phyloP scores from a whole-genome alignment of 2,329 filamentous ascomycete species.

The Neocatenulostroma microsporum region DNA sequence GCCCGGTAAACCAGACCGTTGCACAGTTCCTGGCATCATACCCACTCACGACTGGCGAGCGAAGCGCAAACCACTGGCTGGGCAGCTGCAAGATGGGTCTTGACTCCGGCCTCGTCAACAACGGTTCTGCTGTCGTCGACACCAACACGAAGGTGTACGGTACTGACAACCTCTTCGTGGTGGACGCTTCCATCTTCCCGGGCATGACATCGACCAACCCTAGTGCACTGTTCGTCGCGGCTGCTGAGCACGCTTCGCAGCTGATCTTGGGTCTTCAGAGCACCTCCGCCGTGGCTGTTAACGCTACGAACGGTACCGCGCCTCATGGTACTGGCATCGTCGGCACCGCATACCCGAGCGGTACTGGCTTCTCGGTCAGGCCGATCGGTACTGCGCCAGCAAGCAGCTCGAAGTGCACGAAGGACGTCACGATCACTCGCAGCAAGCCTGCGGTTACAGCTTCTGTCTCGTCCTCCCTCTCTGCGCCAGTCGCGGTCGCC shows the following conservation, averaged over 20 bases:
- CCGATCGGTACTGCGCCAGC: too few relatives aligned
- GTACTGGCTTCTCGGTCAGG: too few relatives aligned
- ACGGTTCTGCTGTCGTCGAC: conserved; percentile 42
- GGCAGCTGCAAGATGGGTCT: conserved; percentile 34
- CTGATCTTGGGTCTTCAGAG: too few relatives aligned
- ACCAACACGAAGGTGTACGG: conserved; percentile 47
- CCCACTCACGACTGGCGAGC: conserved; percentile 31
- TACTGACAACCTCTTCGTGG: conserved; percentile 60
- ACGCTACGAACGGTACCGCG: too few relatives aligned
- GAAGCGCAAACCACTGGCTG: conserved; percentile 42
- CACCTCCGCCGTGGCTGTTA: too few relatives aligned
- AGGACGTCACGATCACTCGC: conserved; percentile 4
- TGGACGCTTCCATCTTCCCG: conserved; percentile 62
- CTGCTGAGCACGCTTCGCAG: conserved; percentile 57
- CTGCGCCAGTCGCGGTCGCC: neutral
- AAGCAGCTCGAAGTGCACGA: conserved; percentile 3
- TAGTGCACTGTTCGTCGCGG: conserved; percentile 56
- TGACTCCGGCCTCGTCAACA: conserved; percentile 34
- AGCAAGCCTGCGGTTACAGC: neutral
- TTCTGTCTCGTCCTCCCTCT: conserved; percentile 1
- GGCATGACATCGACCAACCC: conserved; percentile 63
- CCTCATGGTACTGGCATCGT: too few relatives aligned
- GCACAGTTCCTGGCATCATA: conserved; percentile 48
- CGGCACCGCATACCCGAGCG: too few relatives aligned
- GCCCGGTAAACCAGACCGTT: conserved; percentile 44